These are phyloP conservation scores for Hypoxylon perforatum DNA, from an alignment of 495 filamentous ascomycete species.

Conservation along the genomic window DNA sequence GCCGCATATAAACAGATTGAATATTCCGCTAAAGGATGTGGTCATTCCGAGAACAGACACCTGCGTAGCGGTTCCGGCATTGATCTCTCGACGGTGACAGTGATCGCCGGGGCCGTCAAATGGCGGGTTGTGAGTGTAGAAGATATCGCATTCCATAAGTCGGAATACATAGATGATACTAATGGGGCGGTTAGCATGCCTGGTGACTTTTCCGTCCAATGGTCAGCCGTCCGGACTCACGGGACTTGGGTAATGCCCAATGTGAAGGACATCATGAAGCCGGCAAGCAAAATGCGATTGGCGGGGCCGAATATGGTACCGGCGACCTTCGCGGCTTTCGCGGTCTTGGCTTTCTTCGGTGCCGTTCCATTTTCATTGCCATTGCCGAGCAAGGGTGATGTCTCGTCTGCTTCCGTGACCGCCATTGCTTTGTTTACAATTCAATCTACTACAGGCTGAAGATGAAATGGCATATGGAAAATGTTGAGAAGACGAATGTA, in stretches of 20 bases:
- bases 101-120: conserved; percentile 50
- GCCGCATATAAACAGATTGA: conserved; percentile 68
- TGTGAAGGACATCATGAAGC: conserved; percentile 65
- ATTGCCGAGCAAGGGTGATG: conserved; percentile 38
- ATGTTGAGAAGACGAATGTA: background rate
- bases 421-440: background rate
- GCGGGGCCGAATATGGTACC: conserved; percentile 45
- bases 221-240: conserved; percentile 41
- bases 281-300: conserved; percentile 60
- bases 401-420: conserved; percentile 41
- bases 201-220: background rate
- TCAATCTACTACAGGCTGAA: background rate
- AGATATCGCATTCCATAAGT: conserved; percentile 68
- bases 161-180: conserved; percentile 68
- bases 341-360: conserved; percentile 23
- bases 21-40: conserved; percentile 61
- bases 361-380: conserved; percentile 19
- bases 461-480: conserved; percentile 5
- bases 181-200: conserved; percentile 23
- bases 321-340: conserved; percentile 7
- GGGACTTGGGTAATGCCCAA: conserved; percentile 70
- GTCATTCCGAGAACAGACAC: conserved; percentile 63
- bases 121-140: conserved; percentile 59
- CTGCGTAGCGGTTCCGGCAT: conserved; percentile 64
- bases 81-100: conserved; percentile 60